phyloP scores from a whole-genome alignment of 1,139 yeast genomes.

The Diutina siamensis region DNA sequence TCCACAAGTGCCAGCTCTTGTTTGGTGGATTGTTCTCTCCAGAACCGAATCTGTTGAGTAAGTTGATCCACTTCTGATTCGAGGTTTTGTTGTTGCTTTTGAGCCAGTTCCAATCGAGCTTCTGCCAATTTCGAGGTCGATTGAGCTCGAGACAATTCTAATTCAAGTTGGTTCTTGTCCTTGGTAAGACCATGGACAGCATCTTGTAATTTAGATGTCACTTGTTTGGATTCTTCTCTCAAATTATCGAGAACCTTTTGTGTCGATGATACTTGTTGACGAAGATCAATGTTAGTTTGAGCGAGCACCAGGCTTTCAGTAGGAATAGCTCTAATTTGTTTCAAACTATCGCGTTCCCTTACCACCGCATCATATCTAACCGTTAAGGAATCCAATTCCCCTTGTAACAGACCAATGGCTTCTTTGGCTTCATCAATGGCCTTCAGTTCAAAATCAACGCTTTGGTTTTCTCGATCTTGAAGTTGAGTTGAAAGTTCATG shows the following conservation, averaged over 20 bases:
- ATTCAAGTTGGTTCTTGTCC: conserved; percentile 21
- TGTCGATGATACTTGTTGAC: conserved; percentile 17
- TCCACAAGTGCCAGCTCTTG: conserved; percentile 44
- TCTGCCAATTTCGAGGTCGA: conserved; percentile 26
- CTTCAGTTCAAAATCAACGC: conserved; percentile 35
- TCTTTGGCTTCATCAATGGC: conserved; percentile 67
- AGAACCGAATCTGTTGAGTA: conserved; percentile 23
- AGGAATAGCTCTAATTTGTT: conserved; percentile 20
- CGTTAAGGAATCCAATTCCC: conserved; percentile 43
- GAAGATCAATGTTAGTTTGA: conserved; percentile 20
- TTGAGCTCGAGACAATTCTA: conserved; percentile 20
- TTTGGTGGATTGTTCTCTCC: conserved; percentile 44
- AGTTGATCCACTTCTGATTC: conserved; percentile 16
- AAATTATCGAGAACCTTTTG: conserved; percentile 21
- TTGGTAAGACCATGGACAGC: conserved; percentile 18
- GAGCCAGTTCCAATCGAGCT: conserved; percentile 20
- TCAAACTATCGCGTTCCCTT: conserved; percentile 58
- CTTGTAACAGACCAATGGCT: conserved; percentile 58
- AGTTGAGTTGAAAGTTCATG: conserved; percentile 60
- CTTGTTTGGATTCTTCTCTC: conserved; percentile 18
- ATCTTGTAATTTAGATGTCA: conserved; percentile 17
- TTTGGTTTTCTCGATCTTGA: conserved; percentile 38
- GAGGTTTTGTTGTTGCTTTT: conserved; percentile 17
- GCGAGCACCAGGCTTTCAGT: conserved; percentile 10
- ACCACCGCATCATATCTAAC: conserved; percentile 40